These are phyloP conservation scores for Pseudogymnoascus sp. DNA, from an alignment of 2,329 filamentous ascomycete species.

Conservation along the genomic window DNA sequence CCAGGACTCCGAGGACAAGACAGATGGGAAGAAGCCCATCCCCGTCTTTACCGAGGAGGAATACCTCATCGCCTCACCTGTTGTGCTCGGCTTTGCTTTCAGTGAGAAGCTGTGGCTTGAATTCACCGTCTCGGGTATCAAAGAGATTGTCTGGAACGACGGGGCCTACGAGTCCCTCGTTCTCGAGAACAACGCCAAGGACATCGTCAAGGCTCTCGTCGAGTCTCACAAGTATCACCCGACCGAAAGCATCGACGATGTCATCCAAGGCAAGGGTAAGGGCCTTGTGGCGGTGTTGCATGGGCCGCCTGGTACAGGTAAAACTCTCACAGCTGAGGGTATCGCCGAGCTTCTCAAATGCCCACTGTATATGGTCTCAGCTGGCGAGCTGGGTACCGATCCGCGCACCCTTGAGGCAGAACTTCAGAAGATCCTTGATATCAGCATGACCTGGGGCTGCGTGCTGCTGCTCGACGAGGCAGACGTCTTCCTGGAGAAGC, in stretches of 20 bases:
- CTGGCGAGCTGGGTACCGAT: constrained; percentile 75
- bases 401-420: constrained; percentile 66
- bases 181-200: constrained; percentile 53
- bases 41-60: constrained; percentile 72
- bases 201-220: constrained; percentile 72
- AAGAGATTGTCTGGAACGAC: constrained; percentile 78
- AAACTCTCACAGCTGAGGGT: constrained; percentile 80
- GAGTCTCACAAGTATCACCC: constrained; percentile 78
- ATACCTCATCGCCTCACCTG: constrained; percentile 73
- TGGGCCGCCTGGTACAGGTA: constrained; percentile 79
- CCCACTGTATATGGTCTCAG: constrained; percentile 76
- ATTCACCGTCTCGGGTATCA: constrained; percentile 71
- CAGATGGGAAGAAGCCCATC: constrained; percentile 25
- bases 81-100: constrained; percentile 82
- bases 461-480: constrained; percentile 81
- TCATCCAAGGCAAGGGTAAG: constrained; percentile 77
- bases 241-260: constrained; percentile 74
- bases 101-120: constrained; percentile 87
- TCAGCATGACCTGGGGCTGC: constrained; percentile 79
- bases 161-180: constrained; percentile 77
- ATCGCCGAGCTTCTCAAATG: constrained; percentile 77
- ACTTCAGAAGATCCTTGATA: constrained; percentile 76
- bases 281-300: constrained; percentile 77
- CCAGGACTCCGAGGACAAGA: constrained; percentile 23
- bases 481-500: constrained; percentile 76